phyloP scores from a whole-genome alignment of 2,329 filamentous ascomycete genomes.

The Fusarium transvaalense region DNA sequence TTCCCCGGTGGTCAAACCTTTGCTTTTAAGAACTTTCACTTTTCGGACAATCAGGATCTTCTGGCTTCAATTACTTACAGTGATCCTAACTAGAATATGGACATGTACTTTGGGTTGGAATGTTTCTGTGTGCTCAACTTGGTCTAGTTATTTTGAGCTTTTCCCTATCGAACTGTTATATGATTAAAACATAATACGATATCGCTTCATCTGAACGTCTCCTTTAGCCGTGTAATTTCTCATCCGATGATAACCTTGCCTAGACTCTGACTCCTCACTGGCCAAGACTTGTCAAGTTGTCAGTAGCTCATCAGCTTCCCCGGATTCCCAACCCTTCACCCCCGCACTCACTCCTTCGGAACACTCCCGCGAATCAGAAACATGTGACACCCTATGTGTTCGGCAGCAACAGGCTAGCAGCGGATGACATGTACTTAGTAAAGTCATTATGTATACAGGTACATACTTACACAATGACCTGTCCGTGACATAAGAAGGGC shows the following conservation, averaged over 20 bases:
- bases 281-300: background rate
- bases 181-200: accelerated
- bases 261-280: background rate
- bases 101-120: background rate
- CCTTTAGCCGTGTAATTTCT: too few species aligned
- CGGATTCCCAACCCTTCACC: background rate
- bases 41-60: background rate
- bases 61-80: background rate
- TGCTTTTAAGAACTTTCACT: background rate
- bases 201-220: accelerated
- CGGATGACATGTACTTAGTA: background rate
- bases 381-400: background rate
- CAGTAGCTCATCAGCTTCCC: background rate
- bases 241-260: background rate
- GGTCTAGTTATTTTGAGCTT: background rate
- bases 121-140: background rate
- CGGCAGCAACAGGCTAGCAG: constrained; percentile 38
- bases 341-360: constrained; percentile 35
- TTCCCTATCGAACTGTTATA: background rate
- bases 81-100: background rate
- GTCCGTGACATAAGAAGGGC: constrained; percentile 41
- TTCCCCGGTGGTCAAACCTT: background rate
- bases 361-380: constrained; percentile 11
- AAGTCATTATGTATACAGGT: background rate
- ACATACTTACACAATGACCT: background rate